A percentile compares a stretch with the other conserved stretches of the same genome.
phyloP scores from a whole-genome alignment of 805 yeast genomes.

The Schizosaccharomyces octosporus region DNA sequence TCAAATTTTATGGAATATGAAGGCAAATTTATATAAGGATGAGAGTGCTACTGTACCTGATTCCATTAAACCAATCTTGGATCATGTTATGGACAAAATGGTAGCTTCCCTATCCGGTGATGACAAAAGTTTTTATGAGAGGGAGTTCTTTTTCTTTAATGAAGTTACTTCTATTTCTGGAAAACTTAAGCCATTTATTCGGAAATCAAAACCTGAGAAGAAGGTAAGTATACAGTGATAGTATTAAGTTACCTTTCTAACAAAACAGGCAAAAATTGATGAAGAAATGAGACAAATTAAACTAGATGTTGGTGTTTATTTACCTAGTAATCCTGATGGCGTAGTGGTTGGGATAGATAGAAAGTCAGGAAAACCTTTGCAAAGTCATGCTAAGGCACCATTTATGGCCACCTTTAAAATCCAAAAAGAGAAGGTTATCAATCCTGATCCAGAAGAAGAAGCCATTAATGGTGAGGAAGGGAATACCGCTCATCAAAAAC shows the following conservation, averaged over 20 bases:
- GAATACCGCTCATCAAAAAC: constrained; percentile 11
- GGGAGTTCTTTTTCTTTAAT: constrained; percentile 69
- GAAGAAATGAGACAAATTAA: constrained; percentile 69
- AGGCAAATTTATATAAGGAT: constrained; percentile 75
- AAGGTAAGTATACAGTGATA: constrained; percentile 19
- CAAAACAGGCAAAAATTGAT: constrained; percentile 38
- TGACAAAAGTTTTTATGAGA: constrained; percentile 45
- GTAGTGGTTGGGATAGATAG: constrained; percentile 76
- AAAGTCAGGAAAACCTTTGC: constrained; percentile 78
- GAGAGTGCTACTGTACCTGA: constrained; percentile 68
- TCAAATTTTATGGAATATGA: constrained; percentile 93
- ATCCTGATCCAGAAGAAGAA: neutral
- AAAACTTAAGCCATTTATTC: constrained; percentile 78
- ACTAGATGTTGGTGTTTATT: constrained; percentile 60
- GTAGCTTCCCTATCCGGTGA: constrained; percentile 30
- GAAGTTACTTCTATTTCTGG: constrained; percentile 89
- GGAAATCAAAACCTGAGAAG: constrained; percentile 85
- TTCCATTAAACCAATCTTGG: constrained; percentile 58
- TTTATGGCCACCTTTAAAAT: constrained; percentile 89
- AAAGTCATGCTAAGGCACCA: constrained; percentile 96
- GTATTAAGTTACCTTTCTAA: neutral
- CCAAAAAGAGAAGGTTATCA: constrained; percentile 14
- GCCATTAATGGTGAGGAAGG: neutral
- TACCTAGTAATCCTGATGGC: constrained; percentile 94
- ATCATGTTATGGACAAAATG: constrained; percentile 44